Percentiles rank a stretch among this genome's conserved stretches.
Evolutionary conservation across 345 rosid species (phyloP).

Genomic region (Ceriops decandra): DNA sequence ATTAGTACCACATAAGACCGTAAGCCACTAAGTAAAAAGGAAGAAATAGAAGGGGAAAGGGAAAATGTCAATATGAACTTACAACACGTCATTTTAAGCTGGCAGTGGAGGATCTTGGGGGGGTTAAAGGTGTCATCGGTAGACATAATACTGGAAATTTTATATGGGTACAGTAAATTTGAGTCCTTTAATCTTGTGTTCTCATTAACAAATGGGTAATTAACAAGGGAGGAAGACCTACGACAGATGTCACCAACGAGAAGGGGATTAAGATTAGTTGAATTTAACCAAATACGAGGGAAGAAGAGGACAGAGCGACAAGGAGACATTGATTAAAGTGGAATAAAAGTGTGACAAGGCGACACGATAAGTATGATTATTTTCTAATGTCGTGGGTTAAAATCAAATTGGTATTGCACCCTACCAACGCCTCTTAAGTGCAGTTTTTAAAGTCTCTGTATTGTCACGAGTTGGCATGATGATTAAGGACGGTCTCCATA

Average conservation of each 20-base stretch:
- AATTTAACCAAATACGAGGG: constrained; percentile 2
- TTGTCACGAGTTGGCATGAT: not conserved
- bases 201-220: not conserved
- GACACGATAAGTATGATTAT: constrained; percentile 38
- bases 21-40: too few relatives aligned
- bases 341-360: constrained; percentile 30
- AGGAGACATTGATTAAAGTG: constrained; percentile 41
- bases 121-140: too few relatives aligned
- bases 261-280: not conserved
- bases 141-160: too few relatives aligned
- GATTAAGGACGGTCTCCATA: constrained; percentile 14
- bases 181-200: too few relatives aligned
- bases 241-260: not conserved
- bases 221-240: not conserved
- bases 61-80: too few relatives aligned
- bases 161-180: too few relatives aligned
- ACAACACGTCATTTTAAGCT: too few relatives aligned
- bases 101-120: too few relatives aligned
- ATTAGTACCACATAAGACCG: too few relatives aligned
- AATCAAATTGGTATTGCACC: constrained; percentile 20
- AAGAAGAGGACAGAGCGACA: constrained; percentile 21
- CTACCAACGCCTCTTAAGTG: constrained; percentile 22
- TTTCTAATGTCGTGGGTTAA: constrained; percentile 17
- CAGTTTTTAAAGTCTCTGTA: not conserved
- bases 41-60: fast-evolving